Conservation (phyloP, 2,329 filamentous ascomycete species). For the Polychaeton citri region DNA sequence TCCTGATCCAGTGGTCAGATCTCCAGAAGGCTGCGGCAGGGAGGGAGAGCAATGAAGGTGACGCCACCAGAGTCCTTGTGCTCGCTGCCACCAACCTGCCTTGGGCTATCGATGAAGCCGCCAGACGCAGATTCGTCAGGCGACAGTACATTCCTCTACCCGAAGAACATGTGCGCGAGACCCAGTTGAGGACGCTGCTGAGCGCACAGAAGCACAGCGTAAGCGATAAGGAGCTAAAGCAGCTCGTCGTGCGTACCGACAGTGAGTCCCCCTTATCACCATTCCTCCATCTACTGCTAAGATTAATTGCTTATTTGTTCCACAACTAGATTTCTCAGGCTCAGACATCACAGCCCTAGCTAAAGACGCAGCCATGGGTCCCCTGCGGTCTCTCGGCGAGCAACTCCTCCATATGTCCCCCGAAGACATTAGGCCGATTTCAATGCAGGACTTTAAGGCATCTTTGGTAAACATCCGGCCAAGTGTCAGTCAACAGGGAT, state of each 20-base stretch:
- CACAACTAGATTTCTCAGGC: slow-evolving; percentile 55
- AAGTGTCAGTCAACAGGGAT: slow-evolving; percentile 71
- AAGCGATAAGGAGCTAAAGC: slow-evolving; percentile 55
- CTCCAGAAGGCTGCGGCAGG: slow-evolving; percentile 84
- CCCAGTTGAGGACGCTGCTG: slow-evolving; percentile 66
- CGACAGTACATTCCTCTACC: slow-evolving; percentile 93
- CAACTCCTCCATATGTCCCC: slow-evolving; percentile 80
- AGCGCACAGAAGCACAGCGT: slow-evolving; percentile 79
- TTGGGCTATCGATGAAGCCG: slow-evolving; percentile 96
- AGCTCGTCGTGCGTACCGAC: slow-evolving; percentile 68
- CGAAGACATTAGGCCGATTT: slow-evolving; percentile 85
- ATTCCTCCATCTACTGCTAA: not conserved
- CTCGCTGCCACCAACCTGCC: slow-evolving; percentile 91
- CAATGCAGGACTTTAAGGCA: slow-evolving; percentile 67
- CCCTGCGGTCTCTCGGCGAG: slow-evolving; percentile 78
- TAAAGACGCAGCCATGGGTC: slow-evolving; percentile 97
- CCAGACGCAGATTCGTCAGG: slow-evolving; percentile 76
- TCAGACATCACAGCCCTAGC: slow-evolving; percentile 93
- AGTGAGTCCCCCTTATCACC: no score
- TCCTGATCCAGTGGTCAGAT: slow-evolving; percentile 94
- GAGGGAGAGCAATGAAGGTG: slow-evolving; percentile 58
- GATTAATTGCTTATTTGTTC: not conserved
- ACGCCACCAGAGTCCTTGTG: slow-evolving; percentile 79
- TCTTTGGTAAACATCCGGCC: slow-evolving; percentile 78
- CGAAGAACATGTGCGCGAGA: slow-evolving; percentile 65